phyloP scores from a whole-genome alignment of 108 stramenopile genomes.

The Fragilaria crotonensis region DNA sequence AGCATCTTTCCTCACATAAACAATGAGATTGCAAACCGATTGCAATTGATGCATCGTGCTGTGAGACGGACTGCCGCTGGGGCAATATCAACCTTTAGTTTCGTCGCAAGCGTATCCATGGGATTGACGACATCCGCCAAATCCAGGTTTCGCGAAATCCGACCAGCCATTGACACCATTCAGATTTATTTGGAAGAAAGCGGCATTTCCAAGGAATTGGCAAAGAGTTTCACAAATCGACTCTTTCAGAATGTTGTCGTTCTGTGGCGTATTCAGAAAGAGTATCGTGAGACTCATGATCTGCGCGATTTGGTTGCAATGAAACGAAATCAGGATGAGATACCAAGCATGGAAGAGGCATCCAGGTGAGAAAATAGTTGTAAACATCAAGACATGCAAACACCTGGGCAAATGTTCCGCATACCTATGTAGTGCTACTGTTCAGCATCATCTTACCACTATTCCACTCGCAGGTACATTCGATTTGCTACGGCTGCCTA shows the following conservation, averaged over 20 bases:
- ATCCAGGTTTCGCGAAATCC: background rate
- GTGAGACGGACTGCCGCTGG: background rate
- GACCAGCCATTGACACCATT: background rate
- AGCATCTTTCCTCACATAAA: no score
- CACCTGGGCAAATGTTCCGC: background rate
- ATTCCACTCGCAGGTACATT: constrained; percentile 9
- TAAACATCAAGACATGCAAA: no score
- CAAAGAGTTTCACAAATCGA: background rate
- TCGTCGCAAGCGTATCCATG: background rate
- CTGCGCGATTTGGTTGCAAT: background rate
- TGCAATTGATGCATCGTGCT: background rate
- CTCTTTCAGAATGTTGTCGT: background rate
- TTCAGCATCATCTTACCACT: background rate
- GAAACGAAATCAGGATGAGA: background rate
- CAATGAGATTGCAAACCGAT: background rate
- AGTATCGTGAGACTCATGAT: background rate
- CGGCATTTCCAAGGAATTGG: background rate
- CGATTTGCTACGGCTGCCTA: constrained; percentile 29
- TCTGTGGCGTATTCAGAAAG: background rate
- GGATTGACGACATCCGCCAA: background rate
- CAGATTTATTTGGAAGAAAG: background rate
- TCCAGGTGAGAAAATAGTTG: background rate
- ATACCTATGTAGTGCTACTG: background rate
- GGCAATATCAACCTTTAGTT: background rate
- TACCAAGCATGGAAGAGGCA: background rate